These are phyloP conservation scores for Knoxdaviesia proteae DNA, from an alignment of 2,329 filamentous ascomycete species.

Conservation along the genomic window DNA sequence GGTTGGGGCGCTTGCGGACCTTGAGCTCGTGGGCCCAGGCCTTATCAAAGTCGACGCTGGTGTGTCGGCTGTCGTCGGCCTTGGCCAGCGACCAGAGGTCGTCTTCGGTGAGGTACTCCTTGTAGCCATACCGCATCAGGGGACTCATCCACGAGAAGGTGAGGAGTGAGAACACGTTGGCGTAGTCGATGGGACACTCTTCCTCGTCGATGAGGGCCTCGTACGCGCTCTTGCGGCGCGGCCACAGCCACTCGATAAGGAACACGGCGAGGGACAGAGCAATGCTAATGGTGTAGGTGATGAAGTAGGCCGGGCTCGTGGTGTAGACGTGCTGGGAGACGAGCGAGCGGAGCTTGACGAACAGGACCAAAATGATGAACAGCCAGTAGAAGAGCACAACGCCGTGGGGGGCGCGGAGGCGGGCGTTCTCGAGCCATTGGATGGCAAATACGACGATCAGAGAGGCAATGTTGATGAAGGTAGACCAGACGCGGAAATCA, in stretches of 20 bases:
- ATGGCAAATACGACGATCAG: slow-evolving; percentile 55
- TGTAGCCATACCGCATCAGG: slow-evolving; percentile 89
- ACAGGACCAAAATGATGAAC: slow-evolving; percentile 56
- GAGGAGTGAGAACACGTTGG: slow-evolving; percentile 77
- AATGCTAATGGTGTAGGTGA: slow-evolving; percentile 51
- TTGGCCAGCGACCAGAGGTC: slow-evolving; percentile 85
- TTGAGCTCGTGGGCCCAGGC: slow-evolving; percentile 64
- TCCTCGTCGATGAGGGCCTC: slow-evolving; percentile 35
- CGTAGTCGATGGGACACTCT: slow-evolving; percentile 65
- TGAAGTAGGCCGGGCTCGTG: slow-evolving; percentile 51
- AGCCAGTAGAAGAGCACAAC: slow-evolving; percentile 88
- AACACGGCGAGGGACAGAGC: slow-evolving; percentile 53
- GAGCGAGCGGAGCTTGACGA: slow-evolving; percentile 70
- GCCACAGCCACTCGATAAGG: slow-evolving; percentile 64
- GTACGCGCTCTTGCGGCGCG: slow-evolving; percentile 41
- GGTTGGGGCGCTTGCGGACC: slow-evolving; percentile 37
- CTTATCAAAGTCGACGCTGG: slow-evolving; percentile 46
- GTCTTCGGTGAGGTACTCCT: slow-evolving; percentile 76
- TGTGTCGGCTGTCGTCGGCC: slow-evolving; percentile 57
- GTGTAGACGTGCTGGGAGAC: slow-evolving; percentile 55
- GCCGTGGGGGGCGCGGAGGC: slow-evolving; percentile 67
- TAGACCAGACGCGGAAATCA: slow-evolving; percentile 77
- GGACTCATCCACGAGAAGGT: slow-evolving; percentile 99
- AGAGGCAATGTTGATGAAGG: slow-evolving; percentile 49
- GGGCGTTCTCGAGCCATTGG: slow-evolving; percentile 72